Evolutionary conservation across 2,329 filamentous ascomycete species (phyloP).

Genomic region (Gaeumannomyces sp.): DNA sequence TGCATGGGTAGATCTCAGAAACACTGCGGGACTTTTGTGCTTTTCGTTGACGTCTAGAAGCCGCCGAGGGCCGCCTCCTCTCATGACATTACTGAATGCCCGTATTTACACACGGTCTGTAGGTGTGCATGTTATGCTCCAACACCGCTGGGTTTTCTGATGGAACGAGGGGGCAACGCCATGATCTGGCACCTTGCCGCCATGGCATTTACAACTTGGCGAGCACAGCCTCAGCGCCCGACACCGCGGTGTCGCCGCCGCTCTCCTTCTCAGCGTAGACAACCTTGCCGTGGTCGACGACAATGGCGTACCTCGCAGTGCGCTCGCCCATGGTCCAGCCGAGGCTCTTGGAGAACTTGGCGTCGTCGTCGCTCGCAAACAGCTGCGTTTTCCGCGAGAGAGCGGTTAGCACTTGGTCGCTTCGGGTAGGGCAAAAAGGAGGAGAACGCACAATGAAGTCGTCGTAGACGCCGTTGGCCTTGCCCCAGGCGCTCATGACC

Average conservation of each 20-base stretch:
- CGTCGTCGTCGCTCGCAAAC: conserved; percentile 66
- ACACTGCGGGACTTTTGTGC: conserved; percentile 4
- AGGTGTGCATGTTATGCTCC: not conserved
- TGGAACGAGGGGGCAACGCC: not conserved
- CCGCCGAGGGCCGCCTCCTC: not conserved
- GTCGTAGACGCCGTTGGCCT: conserved; percentile 73
- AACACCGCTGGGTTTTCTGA: not conserved
- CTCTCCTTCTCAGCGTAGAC: conserved; percentile 71
- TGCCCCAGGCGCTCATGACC: conserved; percentile 86
- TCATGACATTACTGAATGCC: not conserved
- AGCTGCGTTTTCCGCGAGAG: conserved; percentile 37
- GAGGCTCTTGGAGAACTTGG: conserved; percentile 69
- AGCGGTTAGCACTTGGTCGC: not conserved
- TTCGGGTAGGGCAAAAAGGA: not conserved
- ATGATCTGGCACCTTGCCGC: not conserved
- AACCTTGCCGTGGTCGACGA: conserved; percentile 79
- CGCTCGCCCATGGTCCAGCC: conserved; percentile 66
- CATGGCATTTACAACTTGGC: conserved; percentile 39
- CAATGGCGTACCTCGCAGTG: conserved; percentile 72
- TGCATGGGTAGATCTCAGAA: conserved; percentile 13
- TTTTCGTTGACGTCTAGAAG: not conserved
- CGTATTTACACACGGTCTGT: not conserved
- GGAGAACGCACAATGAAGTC: conserved; percentile 47
- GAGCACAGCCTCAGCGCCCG: conserved; percentile 48
- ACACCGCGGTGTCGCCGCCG: conserved; percentile 37